Evolutionary conservation across 2,329 filamentous ascomycete genomes (phyloP).

Genomic region (Talaromyces sp.): DNA sequence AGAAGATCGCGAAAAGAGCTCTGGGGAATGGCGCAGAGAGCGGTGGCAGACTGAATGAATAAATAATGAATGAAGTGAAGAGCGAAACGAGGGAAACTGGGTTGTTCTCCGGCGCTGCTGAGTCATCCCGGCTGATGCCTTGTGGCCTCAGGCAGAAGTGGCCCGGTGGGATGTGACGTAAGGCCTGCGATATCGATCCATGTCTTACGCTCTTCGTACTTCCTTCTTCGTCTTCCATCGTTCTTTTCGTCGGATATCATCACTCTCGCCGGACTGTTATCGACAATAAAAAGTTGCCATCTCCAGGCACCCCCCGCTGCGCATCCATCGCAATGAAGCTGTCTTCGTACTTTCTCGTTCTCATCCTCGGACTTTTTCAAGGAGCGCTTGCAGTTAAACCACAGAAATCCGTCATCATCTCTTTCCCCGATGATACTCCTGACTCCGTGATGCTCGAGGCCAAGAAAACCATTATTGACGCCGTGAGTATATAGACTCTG

Average conservation of each 20-base stretch:
- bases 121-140: background rate
- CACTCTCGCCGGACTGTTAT: background rate
- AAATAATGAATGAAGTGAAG: background rate
- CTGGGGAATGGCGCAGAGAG: background rate
- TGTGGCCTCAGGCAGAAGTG: background rate
- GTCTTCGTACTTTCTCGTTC: conserved; percentile 46
- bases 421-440: conserved; percentile 65
- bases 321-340: conserved; percentile 56
- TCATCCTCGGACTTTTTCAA: conserved; percentile 48
- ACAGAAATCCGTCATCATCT: conserved; percentile 71
- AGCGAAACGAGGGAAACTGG: background rate
- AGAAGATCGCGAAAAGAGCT: background rate
- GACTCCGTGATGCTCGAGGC: conserved; percentile 63
- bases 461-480: conserved; percentile 62
- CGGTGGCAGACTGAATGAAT: background rate
- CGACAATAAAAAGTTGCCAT: background rate
- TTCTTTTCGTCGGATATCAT: background rate
- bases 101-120: background rate
- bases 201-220: background rate
- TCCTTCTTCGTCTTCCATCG: background rate
- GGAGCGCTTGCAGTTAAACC: conserved; percentile 54
- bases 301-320: background rate
- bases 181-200: background rate
- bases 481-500: conserved; percentile 42
- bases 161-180: background rate